Evolutionary conservation across 768 basidiomycete genomes (phyloP), one percentile per base, ranked within the genome.

Genomic region (Lactifluus rugatus): DNA sequence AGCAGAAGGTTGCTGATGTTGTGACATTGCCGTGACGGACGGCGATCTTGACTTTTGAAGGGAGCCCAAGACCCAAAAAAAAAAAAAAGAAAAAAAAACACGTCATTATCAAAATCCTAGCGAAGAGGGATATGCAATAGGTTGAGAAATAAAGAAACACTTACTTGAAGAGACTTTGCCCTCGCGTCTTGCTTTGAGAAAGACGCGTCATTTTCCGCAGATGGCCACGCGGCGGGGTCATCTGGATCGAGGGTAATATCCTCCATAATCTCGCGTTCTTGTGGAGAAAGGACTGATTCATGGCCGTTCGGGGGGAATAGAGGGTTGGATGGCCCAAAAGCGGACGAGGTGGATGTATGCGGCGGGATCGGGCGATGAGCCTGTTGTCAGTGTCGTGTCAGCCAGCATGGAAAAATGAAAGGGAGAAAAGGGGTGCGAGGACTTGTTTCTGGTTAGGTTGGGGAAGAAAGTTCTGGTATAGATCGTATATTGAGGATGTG

Each of bases 201-300:
- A 47, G 47, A 53, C 57, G 57, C 47, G 57, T 54, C 42, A 14
- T 47, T 44, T 16, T 11, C 4, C 3, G 16, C 9, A 9, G 25
- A 44, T 1, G 44, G 7, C 54, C 59, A 60, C 37, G 45, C 49
- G 48, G 34, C 36, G 26, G 44, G 41, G 49, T 54, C 61, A 37
- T 62, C 61, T 2, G 45, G 57, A 39, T 49, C 57, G 21, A 54
- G 41, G 0, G 61, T 62, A 44, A 62, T 60, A 19, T 62, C 61
- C 6, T 37, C 61, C 61, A 62, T 60, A 26, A 62, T 54, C 48
- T 54, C 53, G 53, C 58, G 58, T 41, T 62, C 61, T 48, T 62
- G 58, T 17, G 47, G 52, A 1, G 61, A 62, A 9, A 60, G 49
- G 32, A 34, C 31, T 3, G 31, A 36, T 7, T 48, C 41, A 19